Conservation (phyloP, 108 stramenopile genomes). For the Skeletonema potamos region DNA sequence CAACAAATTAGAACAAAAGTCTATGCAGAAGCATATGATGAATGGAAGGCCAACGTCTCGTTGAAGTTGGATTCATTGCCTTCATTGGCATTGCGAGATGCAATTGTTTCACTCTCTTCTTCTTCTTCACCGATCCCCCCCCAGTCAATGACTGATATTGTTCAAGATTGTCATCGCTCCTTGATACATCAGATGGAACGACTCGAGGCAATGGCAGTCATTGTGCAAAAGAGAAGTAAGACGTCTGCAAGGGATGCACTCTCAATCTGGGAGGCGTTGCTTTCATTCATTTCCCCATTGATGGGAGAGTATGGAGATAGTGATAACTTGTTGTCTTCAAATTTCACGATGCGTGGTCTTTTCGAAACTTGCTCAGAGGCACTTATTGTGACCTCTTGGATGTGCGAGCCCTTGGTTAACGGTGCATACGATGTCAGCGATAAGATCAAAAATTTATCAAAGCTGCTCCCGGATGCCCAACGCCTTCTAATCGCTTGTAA, state of each 20-base stretch:
- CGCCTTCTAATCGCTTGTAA: slow-evolving; percentile 12
- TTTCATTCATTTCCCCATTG: slow-evolving; percentile 35
- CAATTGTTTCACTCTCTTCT: slow-evolving; percentile 1
- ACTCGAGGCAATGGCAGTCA: slow-evolving; percentile 19
- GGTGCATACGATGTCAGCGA: not conserved
- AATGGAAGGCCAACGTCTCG: slow-evolving; percentile 4
- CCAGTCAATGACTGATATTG: slow-evolving; percentile 5
- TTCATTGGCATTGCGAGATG: slow-evolving; percentile 23
- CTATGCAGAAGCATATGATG: slow-evolving; percentile 15
- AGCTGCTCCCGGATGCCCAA: slow-evolving; percentile 18
- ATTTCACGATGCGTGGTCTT: slow-evolving; percentile 13
- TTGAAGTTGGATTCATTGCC: slow-evolving; percentile 4
- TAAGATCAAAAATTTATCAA: slow-evolving; percentile 1
- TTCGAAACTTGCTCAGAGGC: slow-evolving; percentile 20
- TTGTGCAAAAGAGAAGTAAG: slow-evolving; percentile 12
- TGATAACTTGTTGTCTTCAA: not conserved
- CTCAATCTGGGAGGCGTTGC: slow-evolving; percentile 11
- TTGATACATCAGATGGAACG: slow-evolving; percentile 19
- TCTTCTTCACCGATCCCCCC: not conserved
- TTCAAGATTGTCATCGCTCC: slow-evolving; percentile 23
- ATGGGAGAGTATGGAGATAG: not conserved
- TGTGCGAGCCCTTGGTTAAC: slow-evolving; percentile 24
- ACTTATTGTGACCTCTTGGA: slow-evolving; percentile 30
- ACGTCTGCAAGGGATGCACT: not conserved
- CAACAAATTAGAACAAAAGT: slow-evolving; percentile 5